phyloP scores from a whole-genome alignment of 805 yeast species.

The Candida pini region DNA sequence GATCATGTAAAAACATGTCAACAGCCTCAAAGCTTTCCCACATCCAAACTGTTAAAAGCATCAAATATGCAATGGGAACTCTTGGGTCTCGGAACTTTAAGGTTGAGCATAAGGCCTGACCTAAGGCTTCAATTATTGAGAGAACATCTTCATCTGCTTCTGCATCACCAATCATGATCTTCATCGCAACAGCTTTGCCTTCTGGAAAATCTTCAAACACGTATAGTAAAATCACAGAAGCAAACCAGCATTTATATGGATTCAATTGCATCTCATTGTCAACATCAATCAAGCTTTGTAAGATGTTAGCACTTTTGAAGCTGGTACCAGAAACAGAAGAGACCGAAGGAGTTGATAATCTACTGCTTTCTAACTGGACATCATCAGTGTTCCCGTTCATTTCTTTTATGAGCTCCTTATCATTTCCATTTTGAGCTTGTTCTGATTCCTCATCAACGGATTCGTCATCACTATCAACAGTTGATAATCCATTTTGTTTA shows the following conservation, averaged over 20 bases:
- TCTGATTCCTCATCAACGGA: conserved; percentile 3
- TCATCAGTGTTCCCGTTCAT: conserved; percentile 1
- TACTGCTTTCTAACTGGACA: conserved; percentile 2
- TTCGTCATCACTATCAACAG: conserved; percentile 10
- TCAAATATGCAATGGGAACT: conserved; percentile 69
- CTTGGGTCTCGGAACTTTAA: conserved; percentile 63
- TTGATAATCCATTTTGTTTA: conserved; percentile 18
- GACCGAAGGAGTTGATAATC: conserved; percentile 3
- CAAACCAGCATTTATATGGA: conserved; percentile 86
- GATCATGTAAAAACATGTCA: conserved; percentile 65
- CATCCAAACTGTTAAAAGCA: conserved; percentile 69
- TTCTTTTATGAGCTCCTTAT: conserved; percentile 1
- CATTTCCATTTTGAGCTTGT: neutral
- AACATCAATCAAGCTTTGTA: conserved; percentile 67
- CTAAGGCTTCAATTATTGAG: conserved; percentile 65
- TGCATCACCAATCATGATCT: conserved; percentile 53
- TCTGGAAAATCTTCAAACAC: conserved; percentile 52
- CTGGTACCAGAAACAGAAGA: conserved; percentile 15
- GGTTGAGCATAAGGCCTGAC: conserved; percentile 66
- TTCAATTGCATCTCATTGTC: conserved; percentile 68
- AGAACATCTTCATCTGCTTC: conserved; percentile 64
- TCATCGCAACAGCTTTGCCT: conserved; percentile 41
- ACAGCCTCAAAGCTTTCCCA: conserved; percentile 75
- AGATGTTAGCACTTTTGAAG: conserved; percentile 51
- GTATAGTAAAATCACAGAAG: conserved; percentile 58